Evolutionary conservation across 2,329 filamentous ascomycete species (phyloP).

Genomic region (Fusarium sp.): DNA sequence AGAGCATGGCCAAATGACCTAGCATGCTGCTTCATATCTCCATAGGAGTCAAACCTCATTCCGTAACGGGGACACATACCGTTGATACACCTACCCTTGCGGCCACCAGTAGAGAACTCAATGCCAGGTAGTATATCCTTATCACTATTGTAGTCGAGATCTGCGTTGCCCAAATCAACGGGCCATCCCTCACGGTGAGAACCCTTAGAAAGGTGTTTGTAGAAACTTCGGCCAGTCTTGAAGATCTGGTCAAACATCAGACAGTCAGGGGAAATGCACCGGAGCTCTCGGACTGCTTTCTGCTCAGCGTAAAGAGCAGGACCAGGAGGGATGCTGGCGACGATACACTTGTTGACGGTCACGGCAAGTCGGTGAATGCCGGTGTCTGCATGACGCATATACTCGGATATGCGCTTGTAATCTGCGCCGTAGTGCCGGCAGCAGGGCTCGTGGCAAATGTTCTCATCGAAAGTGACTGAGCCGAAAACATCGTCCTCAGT

Average conservation of each 20-base stretch:
- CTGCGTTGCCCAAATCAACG: neutral
- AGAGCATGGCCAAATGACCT: slow-evolving; percentile 11
- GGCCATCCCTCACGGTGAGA: slow-evolving; percentile 20
- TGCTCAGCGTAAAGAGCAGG: slow-evolving; percentile 31
- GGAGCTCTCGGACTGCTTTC: slow-evolving; percentile 29
- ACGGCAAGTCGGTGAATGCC: slow-evolving; percentile 29
- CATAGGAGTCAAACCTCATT: neutral
- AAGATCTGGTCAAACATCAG: slow-evolving; percentile 18
- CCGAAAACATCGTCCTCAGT: slow-evolving; percentile 4
- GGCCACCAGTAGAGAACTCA: neutral
- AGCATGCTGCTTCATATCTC: slow-evolving; percentile 17
- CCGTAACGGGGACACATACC: slow-evolving; percentile 18
- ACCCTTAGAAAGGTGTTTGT: slow-evolving; percentile 19
- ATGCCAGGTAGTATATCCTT: slow-evolving; percentile 9
- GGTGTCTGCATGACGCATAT: slow-evolving; percentile 27
- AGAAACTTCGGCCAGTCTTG: slow-evolving; percentile 9
- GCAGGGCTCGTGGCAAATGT: slow-evolving; percentile 36
- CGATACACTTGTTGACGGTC: slow-evolving; percentile 19
- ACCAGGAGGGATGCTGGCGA: neutral
- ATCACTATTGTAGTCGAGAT: neutral
- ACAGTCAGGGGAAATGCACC: slow-evolving; percentile 39
- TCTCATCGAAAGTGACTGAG: neutral
- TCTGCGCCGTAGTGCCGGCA: slow-evolving; percentile 31
- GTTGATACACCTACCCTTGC: slow-evolving; percentile 22
- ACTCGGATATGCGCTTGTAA: slow-evolving; percentile 39